Conservation (phyloP, 106 monocot genomes). For the Phalaenopsis equestris region DNA sequence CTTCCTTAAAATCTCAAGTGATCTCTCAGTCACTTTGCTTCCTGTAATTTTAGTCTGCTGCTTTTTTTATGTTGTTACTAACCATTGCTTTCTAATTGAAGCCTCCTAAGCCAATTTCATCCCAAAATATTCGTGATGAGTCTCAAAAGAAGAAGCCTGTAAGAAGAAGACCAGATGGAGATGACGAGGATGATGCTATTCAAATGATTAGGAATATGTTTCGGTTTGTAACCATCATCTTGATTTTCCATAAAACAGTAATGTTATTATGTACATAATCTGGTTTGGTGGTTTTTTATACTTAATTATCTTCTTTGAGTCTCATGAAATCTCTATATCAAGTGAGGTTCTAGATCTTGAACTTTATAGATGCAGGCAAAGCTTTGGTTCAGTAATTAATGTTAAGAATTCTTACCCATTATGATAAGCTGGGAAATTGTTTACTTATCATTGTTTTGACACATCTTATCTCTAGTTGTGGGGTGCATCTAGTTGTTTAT, state of each 20-base stretch:
- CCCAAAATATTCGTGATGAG: slow-evolving; percentile 16
- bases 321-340: neutral
- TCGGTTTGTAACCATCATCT: slow-evolving; percentile 18
- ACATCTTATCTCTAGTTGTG: neutral
- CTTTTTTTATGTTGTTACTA: neutral
- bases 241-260: neutral
- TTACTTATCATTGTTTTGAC: neutral
- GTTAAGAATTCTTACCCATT: neutral
- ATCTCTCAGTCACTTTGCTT: neutral
- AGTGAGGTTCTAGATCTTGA: neutral
- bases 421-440: neutral
- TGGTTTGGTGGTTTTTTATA: neutral
- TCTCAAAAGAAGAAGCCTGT: slow-evolving; percentile 29
- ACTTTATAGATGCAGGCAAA: neutral
- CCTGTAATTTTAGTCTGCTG: neutral
- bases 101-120: slow-evolving; percentile 35
- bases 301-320: neutral
- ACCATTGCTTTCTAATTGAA: slow-evolving; percentile 13
- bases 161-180: slow-evolving; percentile 32
- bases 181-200: slow-evolving; percentile 41
- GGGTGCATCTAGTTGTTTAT: neutral
- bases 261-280: neutral
- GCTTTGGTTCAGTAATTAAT: neutral
- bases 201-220: slow-evolving; percentile 58
- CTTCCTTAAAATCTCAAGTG: slow-evolving; percentile 37